Base-by-base conservation (phyloP, 345 rosid genomes). In the Dipteronia dyeriana region DNA sequence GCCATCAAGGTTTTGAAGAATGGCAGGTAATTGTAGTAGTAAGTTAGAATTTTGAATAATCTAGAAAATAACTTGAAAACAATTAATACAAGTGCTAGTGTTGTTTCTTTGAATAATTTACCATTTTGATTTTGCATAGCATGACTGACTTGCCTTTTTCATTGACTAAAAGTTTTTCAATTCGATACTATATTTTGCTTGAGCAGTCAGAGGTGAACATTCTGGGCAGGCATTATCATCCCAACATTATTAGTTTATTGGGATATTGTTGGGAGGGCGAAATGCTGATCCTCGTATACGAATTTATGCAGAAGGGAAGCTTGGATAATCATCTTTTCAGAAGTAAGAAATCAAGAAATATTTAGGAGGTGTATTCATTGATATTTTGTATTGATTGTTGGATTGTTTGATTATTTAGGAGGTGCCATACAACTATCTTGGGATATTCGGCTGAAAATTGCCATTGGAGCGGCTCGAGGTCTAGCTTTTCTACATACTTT, bases 151-250 rank as follows among this genome's bases (percentile, higher is more conserved):
- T n/a, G n/a, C n/a, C n/a, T n/a, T n/a, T n/a, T n/a, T n/a, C n/a
- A n/a, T n/a, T n/a, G n/a, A 26, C 26, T 26, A 26, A 26, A 26
- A 26, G 26, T 26, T 26, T 1, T 26, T 26, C 26, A 26, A 26
- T 0, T 26, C 1, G 26, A 26, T 26, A 1, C 26, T 41, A 53
- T 38, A 70, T 26, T 26, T 26, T 26, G 26, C 26, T 26, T 26
- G 5, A 82, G 79, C 93, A 95, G 98, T 90, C 94, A 10, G 94
- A 95, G 84, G 89, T 95, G 57, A 88, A 89, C 82, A 89, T 95
- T 83, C 88, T 93, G 14, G 97, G 92, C 70, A 88, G 90, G 83
- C 86, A 89, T 64, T 90, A 90, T 25, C 98, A 95, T 75, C 95
- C 95, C 6, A 93, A 93, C 75, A 77, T 95, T 70, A 97, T 95